These are phyloP conservation scores for Penicillium longicatenatum DNA, from an alignment of 495 filamentous ascomycete genomes.

Conservation along the genomic window DNA sequence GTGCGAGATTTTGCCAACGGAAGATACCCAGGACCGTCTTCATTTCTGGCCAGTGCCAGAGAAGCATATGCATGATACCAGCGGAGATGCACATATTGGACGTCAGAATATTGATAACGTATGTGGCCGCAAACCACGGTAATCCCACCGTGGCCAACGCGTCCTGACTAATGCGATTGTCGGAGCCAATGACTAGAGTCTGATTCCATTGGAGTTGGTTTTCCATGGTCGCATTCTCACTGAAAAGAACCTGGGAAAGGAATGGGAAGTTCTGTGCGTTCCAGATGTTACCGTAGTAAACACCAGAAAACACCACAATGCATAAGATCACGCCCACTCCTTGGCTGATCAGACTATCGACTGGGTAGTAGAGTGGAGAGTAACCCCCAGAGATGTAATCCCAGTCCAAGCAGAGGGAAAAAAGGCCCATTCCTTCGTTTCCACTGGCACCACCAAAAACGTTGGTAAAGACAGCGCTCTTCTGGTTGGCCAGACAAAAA, in stretches of 20 bases:
- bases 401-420: slow-evolving; percentile 4
- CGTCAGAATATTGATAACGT: slow-evolving; percentile 35
- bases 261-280: slow-evolving; percentile 1
- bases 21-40: neutral
- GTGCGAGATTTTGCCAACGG: neutral
- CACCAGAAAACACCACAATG: neutral
- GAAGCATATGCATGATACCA: slow-evolving; percentile 20
- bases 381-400: slow-evolving; percentile 14
- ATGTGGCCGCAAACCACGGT: slow-evolving; percentile 46
- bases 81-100: slow-evolving; percentile 25
- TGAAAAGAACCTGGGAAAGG: slow-evolving; percentile 5
- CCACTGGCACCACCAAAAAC: slow-evolving; percentile 1
- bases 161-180: slow-evolving; percentile 35
- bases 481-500: slow-evolving; percentile 7
- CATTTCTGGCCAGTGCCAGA: neutral
- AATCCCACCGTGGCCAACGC: slow-evolving; percentile 37
- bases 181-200: slow-evolving; percentile 17
- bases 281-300: slow-evolving; percentile 5
- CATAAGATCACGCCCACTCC: slow-evolving; percentile 1
- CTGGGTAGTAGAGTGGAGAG: neutral
- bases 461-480: slow-evolving; percentile 2
- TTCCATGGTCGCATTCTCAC: neutral
- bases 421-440: slow-evolving; percentile 7
- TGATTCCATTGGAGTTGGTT: slow-evolving; percentile 10
- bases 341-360: slow-evolving; percentile 5